Evolutionary conservation across 345 rosid genomes (phyloP), one percentile per base, ranked within the genome.

Genomic region (Erodium maritimum): DNA sequence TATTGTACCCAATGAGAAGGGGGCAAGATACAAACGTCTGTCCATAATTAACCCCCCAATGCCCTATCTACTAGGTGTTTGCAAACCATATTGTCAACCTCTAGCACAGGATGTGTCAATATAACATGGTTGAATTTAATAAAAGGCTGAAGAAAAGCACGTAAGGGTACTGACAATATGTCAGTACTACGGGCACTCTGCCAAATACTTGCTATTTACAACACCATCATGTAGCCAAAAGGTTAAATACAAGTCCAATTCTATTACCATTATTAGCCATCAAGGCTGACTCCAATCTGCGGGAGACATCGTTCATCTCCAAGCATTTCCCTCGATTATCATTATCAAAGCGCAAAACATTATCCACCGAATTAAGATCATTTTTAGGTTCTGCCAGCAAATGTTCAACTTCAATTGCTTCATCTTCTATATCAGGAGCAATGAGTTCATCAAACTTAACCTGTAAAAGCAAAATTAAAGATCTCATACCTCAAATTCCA

Each of bases 361-460:
- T 76, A 57, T 91, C 90, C 10, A 80, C 79, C 0, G 77, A 68
- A 60, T 62, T 60, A 69, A 72, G 66, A 23, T 81, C 85, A 64
- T 67, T 65, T 65, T 75, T 68, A 46, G 89, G 80, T 55, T 84
- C 93, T 56, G 68, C 73, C 22, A 75, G 59, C 52, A 74, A 59
- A 62, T 65, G 75, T 61, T 71, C 67, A 63, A 73, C 77, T 64
- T 71, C 81, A 67, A 61, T 53, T 52, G 75, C 56, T 71, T 81
- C 81, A 29, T 75, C 82, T 73, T 77, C 71, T 12, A 55, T 52
- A 5, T 69, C 66, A 60, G 80, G 81, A 58, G 52, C 69, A 62
- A 67, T 56, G 20, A 77, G 58, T 55, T 78, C 81, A 54, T 80
- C 84, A 29, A 65, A 77, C 75, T 84, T 78, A 50, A 67, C 73